phyloP scores from a whole-genome alignment of 202 grass and related monocot species.

The Schoenoplectus tabernaemontani region DNA sequence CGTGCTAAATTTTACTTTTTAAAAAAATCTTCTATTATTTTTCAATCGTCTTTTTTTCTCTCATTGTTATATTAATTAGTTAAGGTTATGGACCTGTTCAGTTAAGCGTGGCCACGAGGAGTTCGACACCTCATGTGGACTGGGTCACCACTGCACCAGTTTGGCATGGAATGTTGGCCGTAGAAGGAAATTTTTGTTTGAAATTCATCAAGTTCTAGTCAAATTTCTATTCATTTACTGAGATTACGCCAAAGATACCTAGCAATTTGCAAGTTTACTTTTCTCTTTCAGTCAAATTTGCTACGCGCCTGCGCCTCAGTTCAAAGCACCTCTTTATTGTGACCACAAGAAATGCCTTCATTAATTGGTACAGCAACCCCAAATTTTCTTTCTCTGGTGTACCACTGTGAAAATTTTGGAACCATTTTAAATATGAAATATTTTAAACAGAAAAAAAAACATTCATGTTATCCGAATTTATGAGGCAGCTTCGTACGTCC shows the following conservation, averaged over 20 bases:
- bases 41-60: not conserved
- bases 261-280: not conserved
- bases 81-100: not conserved
- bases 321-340: not conserved
- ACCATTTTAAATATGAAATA: not conserved
- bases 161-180: not conserved
- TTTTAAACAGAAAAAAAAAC: not conserved
- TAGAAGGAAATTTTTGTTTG: not conserved
- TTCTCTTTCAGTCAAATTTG: not conserved
- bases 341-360: not conserved
- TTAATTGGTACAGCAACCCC: not conserved
- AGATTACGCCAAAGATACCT: not conserved
- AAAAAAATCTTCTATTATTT: not conserved
- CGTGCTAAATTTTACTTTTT: not conserved
- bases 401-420: not conserved
- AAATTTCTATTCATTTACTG: slow-evolving; percentile 3
- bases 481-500: not conserved
- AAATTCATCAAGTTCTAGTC: not conserved
- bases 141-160: not conserved
- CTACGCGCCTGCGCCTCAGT: not conserved
- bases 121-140: not conserved
- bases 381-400: not conserved
- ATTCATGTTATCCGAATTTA: not conserved
- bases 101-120: not conserved
- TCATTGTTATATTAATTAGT: not conserved